These are phyloP conservation scores for button mushroom (Agaricus bisporus) DNA, from an alignment of 768 basidiomycete species.

Conservation along the genomic window DNA sequence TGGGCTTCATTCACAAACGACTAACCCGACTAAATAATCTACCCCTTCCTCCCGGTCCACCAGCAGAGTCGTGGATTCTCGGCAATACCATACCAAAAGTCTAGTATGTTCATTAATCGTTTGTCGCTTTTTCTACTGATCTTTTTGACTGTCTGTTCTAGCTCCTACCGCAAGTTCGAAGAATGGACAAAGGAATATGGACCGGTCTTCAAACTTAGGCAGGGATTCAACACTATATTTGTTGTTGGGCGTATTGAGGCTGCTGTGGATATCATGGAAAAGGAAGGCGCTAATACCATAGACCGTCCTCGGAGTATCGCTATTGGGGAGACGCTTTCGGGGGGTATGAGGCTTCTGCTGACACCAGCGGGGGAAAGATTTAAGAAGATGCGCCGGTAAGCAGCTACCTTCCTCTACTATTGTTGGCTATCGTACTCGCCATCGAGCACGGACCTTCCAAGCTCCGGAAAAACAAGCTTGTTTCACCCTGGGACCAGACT, in stretches of 20 bases:
- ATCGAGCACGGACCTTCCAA: neutral
- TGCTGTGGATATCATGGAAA: constrained; percentile 63
- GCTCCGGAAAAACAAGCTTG: neutral
- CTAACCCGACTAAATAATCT: constrained; percentile 15
- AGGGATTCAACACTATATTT: constrained; percentile 38
- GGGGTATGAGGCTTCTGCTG: constrained; percentile 52
- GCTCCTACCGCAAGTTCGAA: constrained; percentile 47
- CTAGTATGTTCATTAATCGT: constrained; percentile 26
- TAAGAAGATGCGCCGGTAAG: constrained; percentile 53
- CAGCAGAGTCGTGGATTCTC: constrained; percentile 29
- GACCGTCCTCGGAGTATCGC: constrained; percentile 52
- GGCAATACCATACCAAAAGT: constrained; percentile 34
- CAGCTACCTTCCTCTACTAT: neutral
- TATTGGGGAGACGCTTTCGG: constrained; percentile 52
- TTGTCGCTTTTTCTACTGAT: neutral
- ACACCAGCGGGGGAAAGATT: constrained; percentile 53
- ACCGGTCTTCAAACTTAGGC: constrained; percentile 49
- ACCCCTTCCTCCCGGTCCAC: constrained; percentile 39
- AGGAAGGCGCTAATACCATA: constrained; percentile 49
- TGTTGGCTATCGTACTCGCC: too few species aligned
- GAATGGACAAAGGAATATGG: constrained; percentile 59
- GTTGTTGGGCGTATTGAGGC: constrained; percentile 48
- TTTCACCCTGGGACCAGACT: too few species aligned
- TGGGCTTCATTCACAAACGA: constrained; percentile 24
- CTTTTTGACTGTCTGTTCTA: constrained; percentile 11